A percentile compares a stretch with the other conserved stretches of the same genome.
Evolutionary conservation across 2,329 filamentous ascomycete species (phyloP).

Genomic region (Sporothrix variecibatus): DNA sequence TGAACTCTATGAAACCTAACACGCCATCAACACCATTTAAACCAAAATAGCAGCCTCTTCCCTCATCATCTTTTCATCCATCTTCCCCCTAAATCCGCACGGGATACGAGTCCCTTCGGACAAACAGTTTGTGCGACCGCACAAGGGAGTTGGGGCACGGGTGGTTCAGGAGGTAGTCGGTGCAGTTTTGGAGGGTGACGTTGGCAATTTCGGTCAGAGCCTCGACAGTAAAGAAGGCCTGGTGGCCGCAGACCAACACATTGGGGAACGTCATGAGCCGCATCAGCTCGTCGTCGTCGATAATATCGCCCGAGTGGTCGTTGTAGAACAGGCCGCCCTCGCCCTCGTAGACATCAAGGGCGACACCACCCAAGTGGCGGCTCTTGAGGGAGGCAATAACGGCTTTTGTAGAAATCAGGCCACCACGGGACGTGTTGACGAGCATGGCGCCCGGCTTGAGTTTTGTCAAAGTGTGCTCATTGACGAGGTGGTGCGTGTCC

Average conservation of each 20-base stretch:
- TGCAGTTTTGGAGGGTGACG: slow-evolving; percentile 59
- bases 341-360: slow-evolving; percentile 68
- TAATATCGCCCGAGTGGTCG: slow-evolving; percentile 65
- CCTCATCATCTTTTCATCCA: neutral
- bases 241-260: slow-evolving; percentile 66
- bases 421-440: slow-evolving; percentile 69
- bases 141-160: slow-evolving; percentile 45
- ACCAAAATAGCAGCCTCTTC: neutral
- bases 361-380: slow-evolving; percentile 61
- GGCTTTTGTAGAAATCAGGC: slow-evolving; percentile 61
- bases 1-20: neutral
- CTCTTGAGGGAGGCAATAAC: slow-evolving; percentile 63
- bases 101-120: slow-evolving; percentile 35
- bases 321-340: slow-evolving; percentile 66
- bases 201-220: slow-evolving; percentile 65
- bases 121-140: slow-evolving; percentile 31
- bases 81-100: slow-evolving; percentile 39
- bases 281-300: slow-evolving; percentile 67
- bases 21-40: neutral
- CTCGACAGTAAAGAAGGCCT: slow-evolving; percentile 69
- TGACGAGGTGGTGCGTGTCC: slow-evolving; percentile 62
- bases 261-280: slow-evolving; percentile 69
- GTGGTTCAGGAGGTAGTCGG: slow-evolving; percentile 44
- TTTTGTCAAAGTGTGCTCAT: slow-evolving; percentile 50
- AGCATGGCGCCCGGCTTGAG: slow-evolving; percentile 64